phyloP scores from a whole-genome alignment of 2,329 filamentous ascomycete species.

The Pseudogymnoascus sp. region DNA sequence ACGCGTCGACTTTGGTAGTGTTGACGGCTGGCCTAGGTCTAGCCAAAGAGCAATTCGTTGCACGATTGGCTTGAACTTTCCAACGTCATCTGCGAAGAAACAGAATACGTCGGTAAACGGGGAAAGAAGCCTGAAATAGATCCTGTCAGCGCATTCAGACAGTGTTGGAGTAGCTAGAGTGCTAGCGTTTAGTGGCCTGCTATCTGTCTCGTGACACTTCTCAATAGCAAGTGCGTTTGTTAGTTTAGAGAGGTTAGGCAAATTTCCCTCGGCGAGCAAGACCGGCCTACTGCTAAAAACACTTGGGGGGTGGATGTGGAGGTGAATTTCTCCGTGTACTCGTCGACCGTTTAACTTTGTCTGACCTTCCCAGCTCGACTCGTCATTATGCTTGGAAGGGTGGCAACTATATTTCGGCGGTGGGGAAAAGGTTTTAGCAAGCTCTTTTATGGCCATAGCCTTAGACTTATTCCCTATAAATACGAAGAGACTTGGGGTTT shows the following conservation, averaged over 20 bases:
- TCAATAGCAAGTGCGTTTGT: conserved; percentile 14
- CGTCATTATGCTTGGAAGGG: conserved; percentile 9
- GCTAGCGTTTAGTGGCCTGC: not conserved
- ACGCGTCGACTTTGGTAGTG: not conserved
- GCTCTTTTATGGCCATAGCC: conserved; percentile 17
- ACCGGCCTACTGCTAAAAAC: conserved; percentile 16
- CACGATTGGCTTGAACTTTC: conserved; percentile 14
- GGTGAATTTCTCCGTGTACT: conserved; percentile 16
- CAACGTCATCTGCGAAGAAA: conserved; percentile 22
- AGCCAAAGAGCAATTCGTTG: conserved; percentile 18
- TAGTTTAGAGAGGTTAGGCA: conserved; percentile 13
- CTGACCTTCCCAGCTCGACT: conserved; percentile 10
- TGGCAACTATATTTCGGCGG: conserved; percentile 14
- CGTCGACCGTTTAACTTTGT: conserved; percentile 15
- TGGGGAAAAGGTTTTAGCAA: conserved; percentile 17
- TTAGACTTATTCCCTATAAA: conserved; percentile 19
- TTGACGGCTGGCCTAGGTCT: conserved; percentile 16
- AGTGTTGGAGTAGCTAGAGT: not conserved
- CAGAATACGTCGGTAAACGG: conserved; percentile 21
- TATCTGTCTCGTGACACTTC: not conserved
- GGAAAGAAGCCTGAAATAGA: conserved; percentile 10
- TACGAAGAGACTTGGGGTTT: conserved; percentile 17
- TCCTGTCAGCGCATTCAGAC: conserved; percentile 14
- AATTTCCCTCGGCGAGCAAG: conserved; percentile 15
- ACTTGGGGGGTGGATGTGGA: conserved; percentile 16